Evolutionary conservation across 1,284 basidiomycete species (phyloP), one percentile per base, ranked within the genome.

Genomic region (Sporisorium exsertum): DNA sequence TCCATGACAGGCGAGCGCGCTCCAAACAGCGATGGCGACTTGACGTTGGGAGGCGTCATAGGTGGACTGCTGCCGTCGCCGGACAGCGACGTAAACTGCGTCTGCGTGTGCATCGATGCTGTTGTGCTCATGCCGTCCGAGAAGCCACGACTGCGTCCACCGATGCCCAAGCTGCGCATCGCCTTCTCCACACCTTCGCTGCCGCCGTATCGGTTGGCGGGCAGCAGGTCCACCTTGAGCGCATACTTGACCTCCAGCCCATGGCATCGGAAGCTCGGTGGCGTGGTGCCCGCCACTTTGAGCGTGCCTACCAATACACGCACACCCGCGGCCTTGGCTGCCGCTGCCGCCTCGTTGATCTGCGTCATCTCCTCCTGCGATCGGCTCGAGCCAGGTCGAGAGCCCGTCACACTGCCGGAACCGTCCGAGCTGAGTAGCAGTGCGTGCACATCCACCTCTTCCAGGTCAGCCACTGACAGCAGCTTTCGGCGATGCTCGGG

Each of bases 181-280:
- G 71, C 75, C 58, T 72, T 65, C 20, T 67, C 67, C 22, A 72
- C 58, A 1, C 69, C 66, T 18, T 71, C 73, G 37, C 69, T 54
- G 32, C 59, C 37, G 18, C 57, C 46, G 49, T 61, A 61, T 33
- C 72, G 63, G 47, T 67, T 70, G 32, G 62, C 66, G 1, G 81
- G 79, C 27, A 82, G 45, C 42, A 82, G 65, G 55, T 82, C 81
- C 35, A 82, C 66, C 64, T 82, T 82, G 73, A 82, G 60, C 35
- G 80, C 80, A 47, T 82, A 82, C 61, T 81, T 81, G 64, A 82
- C 75, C 63, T 82, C 81, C 29, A 82, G 71, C 5, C 80, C 80
- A 46, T 82, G 81, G 58, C 78, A 78, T 16, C 81, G 61, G 63
- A 82, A 82, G 35, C 68, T 68, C 15, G 81, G 80, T 10, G 81